Evolutionary conservation across 179 eudicot species (phyloP).

Genomic region (Pouteria campechiana): DNA sequence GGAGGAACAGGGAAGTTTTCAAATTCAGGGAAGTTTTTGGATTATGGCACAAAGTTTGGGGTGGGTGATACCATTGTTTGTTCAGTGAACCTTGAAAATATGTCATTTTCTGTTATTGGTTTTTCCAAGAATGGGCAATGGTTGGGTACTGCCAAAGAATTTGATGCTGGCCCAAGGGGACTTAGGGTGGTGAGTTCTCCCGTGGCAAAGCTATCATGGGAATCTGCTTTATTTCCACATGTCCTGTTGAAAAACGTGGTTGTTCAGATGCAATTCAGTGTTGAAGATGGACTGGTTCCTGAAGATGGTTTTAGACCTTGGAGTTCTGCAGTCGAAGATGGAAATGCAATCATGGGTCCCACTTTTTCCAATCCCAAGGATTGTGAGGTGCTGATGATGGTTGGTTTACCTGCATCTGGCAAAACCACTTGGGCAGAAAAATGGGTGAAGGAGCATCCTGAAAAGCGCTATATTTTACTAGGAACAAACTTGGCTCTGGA

Average conservation of each 20-base stretch:
- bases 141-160: slow-evolving; percentile 31
- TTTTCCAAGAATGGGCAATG: slow-evolving; percentile 54
- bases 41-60: slow-evolving; percentile 51
- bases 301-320: slow-evolving; percentile 57
- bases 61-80: slow-evolving; percentile 53
- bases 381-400: slow-evolving; percentile 69
- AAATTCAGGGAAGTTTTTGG: slow-evolving; percentile 23
- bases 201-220: slow-evolving; percentile 16
- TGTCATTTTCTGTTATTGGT: slow-evolving; percentile 29
- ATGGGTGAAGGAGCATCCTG: slow-evolving; percentile 45
- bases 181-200: slow-evolving; percentile 20
- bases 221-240: slow-evolving; percentile 60
- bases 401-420: slow-evolving; percentile 72
- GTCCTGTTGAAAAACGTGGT: slow-evolving; percentile 54
- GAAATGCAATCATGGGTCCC: slow-evolving; percentile 40
- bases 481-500: slow-evolving; percentile 59
- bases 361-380: slow-evolving; percentile 19
- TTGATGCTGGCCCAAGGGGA: slow-evolving; percentile 25
- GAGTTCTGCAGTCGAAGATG: slow-evolving; percentile 36
- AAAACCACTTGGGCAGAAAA: slow-evolving; percentile 76
- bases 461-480: slow-evolving; percentile 53
- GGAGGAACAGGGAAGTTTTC: slow-evolving; percentile 59
- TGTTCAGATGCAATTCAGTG: slow-evolving; percentile 54
- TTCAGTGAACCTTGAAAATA: slow-evolving; percentile 41
- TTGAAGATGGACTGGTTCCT: slow-evolving; percentile 48